Conservation (phyloP, 169 alveolate species). For the Cryptosporidium muris region DNA sequence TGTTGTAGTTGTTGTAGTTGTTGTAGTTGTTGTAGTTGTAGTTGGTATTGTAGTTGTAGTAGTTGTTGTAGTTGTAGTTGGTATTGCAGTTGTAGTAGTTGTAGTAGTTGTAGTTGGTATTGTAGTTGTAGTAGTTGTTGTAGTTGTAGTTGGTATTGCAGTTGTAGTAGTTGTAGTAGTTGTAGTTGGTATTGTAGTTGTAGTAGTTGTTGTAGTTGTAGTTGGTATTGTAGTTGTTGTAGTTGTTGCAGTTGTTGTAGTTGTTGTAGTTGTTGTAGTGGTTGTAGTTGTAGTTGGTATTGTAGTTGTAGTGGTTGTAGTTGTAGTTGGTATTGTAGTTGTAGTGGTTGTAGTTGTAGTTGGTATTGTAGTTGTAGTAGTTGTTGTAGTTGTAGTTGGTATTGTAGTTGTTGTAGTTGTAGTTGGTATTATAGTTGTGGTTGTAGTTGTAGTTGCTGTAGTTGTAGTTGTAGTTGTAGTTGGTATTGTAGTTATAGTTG, state of each 20-base stretch:
- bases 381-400: slow-evolving; percentile 37
- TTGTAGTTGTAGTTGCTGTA: slow-evolving; percentile 63
- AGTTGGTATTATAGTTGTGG: slow-evolving; percentile 36
- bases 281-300: slow-evolving; percentile 71
- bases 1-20: slow-evolving; percentile 4
- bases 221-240: slow-evolving; percentile 57
- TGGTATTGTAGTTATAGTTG: slow-evolving; percentile 51
- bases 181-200: slow-evolving; percentile 68
- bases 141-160: slow-evolving; percentile 21
- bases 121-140: neutral
- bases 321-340: slow-evolving; percentile 14
- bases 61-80: neutral
- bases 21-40: slow-evolving; percentile 6
- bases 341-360: slow-evolving; percentile 66
- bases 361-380: slow-evolving; percentile 62
- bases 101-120: slow-evolving; percentile 14
- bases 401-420: slow-evolving; percentile 25
- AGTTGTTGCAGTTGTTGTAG: slow-evolving; percentile 69
- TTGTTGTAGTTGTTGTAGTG: slow-evolving; percentile 72
- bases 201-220: slow-evolving; percentile 69
- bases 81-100: neutral
- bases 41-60: slow-evolving; percentile 1
- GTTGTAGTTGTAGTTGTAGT: slow-evolving; percentile 43
- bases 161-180: slow-evolving; percentile 9
- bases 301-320: slow-evolving; percentile 56